A percentile compares a stretch with the other conserved stretches of the same genome.
These are phyloP conservation scores for Glarea lozoyensis DNA, from an alignment of 495 filamentous ascomycete genomes.

Conservation along the genomic window DNA sequence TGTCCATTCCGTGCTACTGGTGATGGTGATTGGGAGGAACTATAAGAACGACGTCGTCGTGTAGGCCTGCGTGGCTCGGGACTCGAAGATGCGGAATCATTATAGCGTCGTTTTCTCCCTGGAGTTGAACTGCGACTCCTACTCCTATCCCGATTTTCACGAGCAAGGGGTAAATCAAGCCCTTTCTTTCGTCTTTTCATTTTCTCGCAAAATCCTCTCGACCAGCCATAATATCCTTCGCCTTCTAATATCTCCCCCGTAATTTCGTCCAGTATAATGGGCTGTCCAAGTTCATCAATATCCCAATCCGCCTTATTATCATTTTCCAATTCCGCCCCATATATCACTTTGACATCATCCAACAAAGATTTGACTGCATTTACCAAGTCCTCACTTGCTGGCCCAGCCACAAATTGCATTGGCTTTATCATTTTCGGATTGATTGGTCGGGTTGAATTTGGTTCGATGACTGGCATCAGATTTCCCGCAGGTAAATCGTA, in stretches of 20 bases:
- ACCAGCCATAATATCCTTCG: conserved; percentile 85
- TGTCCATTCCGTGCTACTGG: conserved; percentile 8
- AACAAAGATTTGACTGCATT: conserved; percentile 60
- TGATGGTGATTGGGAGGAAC: conserved; percentile 36
- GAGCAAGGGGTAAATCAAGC: neutral
- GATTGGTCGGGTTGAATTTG: conserved; percentile 65
- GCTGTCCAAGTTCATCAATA: conserved; percentile 66
- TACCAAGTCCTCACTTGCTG: conserved; percentile 57
- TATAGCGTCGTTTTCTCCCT: conserved; percentile 12
- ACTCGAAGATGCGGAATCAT: conserved; percentile 14
- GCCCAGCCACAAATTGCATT: conserved; percentile 62
- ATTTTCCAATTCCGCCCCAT: conserved; percentile 30
- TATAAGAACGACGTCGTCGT: conserved; percentile 13
- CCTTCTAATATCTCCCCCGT: conserved; percentile 50
- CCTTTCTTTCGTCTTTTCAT: conserved; percentile 57
- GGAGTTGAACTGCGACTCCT: conserved; percentile 30
- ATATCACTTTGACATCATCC: conserved; percentile 58
- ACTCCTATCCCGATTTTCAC: conserved; percentile 22
- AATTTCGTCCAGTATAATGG: conserved; percentile 48
- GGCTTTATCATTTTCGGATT: conserved; percentile 64
- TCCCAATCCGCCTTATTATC: conserved; percentile 31
- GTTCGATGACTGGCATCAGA: conserved; percentile 67
- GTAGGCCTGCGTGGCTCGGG: conserved; percentile 6
- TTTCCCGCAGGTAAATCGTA: conserved; percentile 84
- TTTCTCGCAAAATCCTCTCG: conserved; percentile 65